Percentiles rank a stretch among this genome's conserved stretches.
phyloP scores from a whole-genome alignment of 2,329 filamentous ascomycete genomes.

The Orbilia brochopaga region DNA sequence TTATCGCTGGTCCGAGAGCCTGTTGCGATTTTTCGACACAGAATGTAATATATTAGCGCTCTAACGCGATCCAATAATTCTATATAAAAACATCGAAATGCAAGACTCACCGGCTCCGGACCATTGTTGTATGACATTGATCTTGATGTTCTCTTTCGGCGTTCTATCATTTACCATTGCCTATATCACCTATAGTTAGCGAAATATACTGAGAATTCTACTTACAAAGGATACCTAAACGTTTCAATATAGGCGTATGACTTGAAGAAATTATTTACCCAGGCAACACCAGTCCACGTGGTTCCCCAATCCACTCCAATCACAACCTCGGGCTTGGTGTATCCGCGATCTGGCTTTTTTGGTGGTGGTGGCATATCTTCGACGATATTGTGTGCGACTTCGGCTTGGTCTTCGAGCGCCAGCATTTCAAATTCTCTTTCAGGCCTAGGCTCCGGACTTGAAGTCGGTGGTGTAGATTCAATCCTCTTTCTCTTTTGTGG shows the following conservation, averaged over 20 bases:
- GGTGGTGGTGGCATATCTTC: constrained; percentile 1
- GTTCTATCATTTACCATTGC: constrained; percentile 5
- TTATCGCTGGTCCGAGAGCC: constrained; percentile 8
- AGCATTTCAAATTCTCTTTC: too few species aligned
- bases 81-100: too few species aligned
- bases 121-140: constrained; percentile 22
- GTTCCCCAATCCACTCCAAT: constrained; percentile 24
- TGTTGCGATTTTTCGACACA: too few species aligned
- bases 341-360: constrained; percentile 9
- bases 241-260: not conserved
- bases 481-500: constrained; percentile 15
- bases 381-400: too few species aligned
- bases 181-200: too few species aligned
- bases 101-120: constrained; percentile 14
- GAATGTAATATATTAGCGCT: too few species aligned
- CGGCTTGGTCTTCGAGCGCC: too few species aligned
- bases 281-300: constrained; percentile 24
- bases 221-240: too few species aligned
- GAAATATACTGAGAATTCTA: too few species aligned
- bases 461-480: not conserved
- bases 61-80: too few species aligned
- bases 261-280: constrained; percentile 1
- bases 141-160: not conserved
- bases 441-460: not conserved
- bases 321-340: constrained; percentile 11